These are phyloP conservation scores for Blastobotrys arbuscula DNA, from an alignment of 1,139 yeast genomes.

Conservation along the genomic window DNA sequence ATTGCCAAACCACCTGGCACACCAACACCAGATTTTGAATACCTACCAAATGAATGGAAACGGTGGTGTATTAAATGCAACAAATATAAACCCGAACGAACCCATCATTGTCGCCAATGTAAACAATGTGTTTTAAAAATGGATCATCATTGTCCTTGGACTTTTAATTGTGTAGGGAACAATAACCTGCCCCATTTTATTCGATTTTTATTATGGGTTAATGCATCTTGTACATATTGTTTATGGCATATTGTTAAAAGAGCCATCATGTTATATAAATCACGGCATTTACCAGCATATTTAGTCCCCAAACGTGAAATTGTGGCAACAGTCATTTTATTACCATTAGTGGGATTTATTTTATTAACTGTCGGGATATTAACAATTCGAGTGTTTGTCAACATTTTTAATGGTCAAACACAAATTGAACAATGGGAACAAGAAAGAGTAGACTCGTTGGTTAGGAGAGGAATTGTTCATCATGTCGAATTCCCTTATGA, in stretches of 20 bases:
- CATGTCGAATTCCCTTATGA: conserved; percentile 74
- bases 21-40: conserved; percentile 43
- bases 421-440: conserved; percentile 92
- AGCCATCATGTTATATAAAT: conserved; percentile 44
- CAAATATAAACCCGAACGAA: conserved; percentile 62
- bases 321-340: conserved; percentile 48
- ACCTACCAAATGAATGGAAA: conserved; percentile 43
- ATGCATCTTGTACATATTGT: conserved; percentile 49
- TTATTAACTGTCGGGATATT: conserved; percentile 53
- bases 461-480: conserved; percentile 35
- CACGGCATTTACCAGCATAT: conserved; percentile 55
- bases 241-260: conserved; percentile 42
- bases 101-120: conserved; percentile 67
- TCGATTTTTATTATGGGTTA: conserved; percentile 68
- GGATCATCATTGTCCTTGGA: conserved; percentile 93
- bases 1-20: conserved; percentile 54
- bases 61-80: conserved; percentile 65
- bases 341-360: conserved; percentile 56
- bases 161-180: conserved; percentile 78
- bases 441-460: conserved; percentile 70
- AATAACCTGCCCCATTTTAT: conserved; percentile 75
- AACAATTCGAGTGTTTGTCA: conserved; percentile 54
- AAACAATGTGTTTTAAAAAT: conserved; percentile 58
- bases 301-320: conserved; percentile 51
- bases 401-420: conserved; percentile 66